Base-by-base conservation (phyloP, 2,329 filamentous ascomycete species). In the Fusarium burgessii region DNA sequence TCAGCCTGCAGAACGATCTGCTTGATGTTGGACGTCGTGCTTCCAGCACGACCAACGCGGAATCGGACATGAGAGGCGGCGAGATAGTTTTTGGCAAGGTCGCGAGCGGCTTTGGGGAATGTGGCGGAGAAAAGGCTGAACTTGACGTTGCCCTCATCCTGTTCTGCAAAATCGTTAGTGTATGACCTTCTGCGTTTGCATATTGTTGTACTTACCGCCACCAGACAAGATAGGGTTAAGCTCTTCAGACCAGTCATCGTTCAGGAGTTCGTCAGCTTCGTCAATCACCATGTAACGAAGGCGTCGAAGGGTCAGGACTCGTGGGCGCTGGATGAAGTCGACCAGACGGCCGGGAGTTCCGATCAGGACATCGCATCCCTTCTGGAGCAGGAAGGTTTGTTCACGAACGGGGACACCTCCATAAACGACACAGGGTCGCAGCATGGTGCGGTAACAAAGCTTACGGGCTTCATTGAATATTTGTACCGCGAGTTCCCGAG, bases 391-490 rank as follows among this genome's bases (percentile, higher is more conserved):
- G 10, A 87, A 83, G 7, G 91, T 84, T 80, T 98, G 94, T 15
- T 91, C 87, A 4, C 81, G 80, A n/a, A 89, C 77, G 0, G 93
- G 93, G 10, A 90, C 90, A 69, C 96, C 96, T 52, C 96, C 96
- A 74, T 98, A 99, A 33, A 92, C 86, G 45, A 97, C 94, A 74
- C 92, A 94, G 27, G 96, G 95, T 42, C 96, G 94, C 62, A 99
- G 87, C 93, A 97, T 97, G 6, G 93, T 94, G 2, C 96, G 91
- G 77, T 99, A 99, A 79, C 94, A 98, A 51, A 98, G 89, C 74
- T 95, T 94, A 68, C 96, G 92, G 29, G 93, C 91, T 79, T 98
- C 95, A 70, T 97, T 94, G 82, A 97, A 98, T 73, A 98, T 97
- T 78, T 99, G 96, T 5, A 94, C 92, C 0, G 94, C 94, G 8